Percentiles rank a stretch among this genome's conserved stretches.
These are phyloP conservation scores for Orbilia brochopaga DNA, from an alignment of 2,329 filamentous ascomycete genomes.

Conservation along the genomic window DNA sequence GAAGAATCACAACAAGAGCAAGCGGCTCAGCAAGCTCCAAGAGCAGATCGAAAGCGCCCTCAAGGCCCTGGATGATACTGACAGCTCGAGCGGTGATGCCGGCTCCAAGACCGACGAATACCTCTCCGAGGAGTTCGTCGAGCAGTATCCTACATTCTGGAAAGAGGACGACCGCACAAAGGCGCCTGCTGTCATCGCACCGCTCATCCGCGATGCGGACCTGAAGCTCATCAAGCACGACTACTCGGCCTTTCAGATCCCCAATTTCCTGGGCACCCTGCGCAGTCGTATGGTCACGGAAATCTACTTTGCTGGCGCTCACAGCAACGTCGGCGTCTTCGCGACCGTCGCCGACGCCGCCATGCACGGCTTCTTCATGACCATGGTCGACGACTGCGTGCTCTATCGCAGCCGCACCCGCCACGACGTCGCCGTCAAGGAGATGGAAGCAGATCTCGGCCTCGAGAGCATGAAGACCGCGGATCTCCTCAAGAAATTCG, in stretches of 20 bases:
- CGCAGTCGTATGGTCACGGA: slow-evolving; percentile 66
- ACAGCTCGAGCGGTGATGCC: background rate
- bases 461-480: slow-evolving; percentile 49
- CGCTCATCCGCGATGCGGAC: slow-evolving; percentile 29
- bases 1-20: slow-evolving; percentile 76
- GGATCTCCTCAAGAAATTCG: slow-evolving; percentile 51
- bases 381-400: slow-evolving; percentile 84
- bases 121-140: slow-evolving; percentile 40
- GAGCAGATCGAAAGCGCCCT: background rate
- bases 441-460: slow-evolving; percentile 75
- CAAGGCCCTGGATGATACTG: background rate
- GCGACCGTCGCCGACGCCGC: slow-evolving; percentile 91
- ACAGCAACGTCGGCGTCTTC: slow-evolving; percentile 86
- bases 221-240: slow-evolving; percentile 67
- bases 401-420: slow-evolving; percentile 75
- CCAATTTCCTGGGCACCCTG: slow-evolving; percentile 67
- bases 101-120: slow-evolving; percentile 42
- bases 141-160: slow-evolving; percentile 29
- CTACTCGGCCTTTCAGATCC: slow-evolving; percentile 85
- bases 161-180: slow-evolving; percentile 12
- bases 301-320: slow-evolving; percentile 83
- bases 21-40: slow-evolving; percentile 59
- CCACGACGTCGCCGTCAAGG: slow-evolving; percentile 72
- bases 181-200: slow-evolving; percentile 7
- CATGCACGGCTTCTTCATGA: slow-evolving; percentile 84